Evolutionary conservation across 768 basidiomycete species (phyloP).

Genomic region (Xerocomus brunneocitrinus): DNA sequence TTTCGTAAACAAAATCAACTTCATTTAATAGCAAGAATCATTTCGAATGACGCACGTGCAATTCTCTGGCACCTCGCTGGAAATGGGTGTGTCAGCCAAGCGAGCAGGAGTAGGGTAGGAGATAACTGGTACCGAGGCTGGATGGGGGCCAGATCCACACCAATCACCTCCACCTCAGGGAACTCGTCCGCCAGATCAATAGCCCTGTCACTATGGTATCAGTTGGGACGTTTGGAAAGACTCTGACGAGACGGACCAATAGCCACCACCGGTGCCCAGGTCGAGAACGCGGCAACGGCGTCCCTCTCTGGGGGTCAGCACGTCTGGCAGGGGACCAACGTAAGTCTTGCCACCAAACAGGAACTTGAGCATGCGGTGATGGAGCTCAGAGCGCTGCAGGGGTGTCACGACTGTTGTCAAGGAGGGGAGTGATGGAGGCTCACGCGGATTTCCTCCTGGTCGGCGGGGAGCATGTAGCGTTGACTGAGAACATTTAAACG

Average conservation of each 20-base stretch:
- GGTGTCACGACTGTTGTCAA: conserved; percentile 3
- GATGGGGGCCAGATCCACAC: conserved; percentile 67
- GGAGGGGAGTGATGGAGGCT: background rate
- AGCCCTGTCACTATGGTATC: conserved; percentile 42
- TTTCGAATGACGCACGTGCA: conserved; percentile 54
- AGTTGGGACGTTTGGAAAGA: background rate
- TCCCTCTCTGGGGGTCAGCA: conserved; percentile 38
- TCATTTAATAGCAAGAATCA: conserved; percentile 3
- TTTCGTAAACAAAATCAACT: conserved; percentile 23
- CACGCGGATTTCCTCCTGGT: conserved; percentile 63
- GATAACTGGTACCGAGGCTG: conserved; percentile 54
- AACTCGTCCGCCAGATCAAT: conserved; percentile 74
- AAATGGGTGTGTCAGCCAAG: conserved; percentile 15
- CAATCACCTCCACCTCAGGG: conserved; percentile 59
- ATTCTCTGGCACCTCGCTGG: conserved; percentile 60
- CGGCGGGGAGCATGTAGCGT: conserved; percentile 60
- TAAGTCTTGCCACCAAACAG: conserved; percentile 61
- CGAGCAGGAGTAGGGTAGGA: background rate
- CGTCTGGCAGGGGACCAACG: conserved; percentile 58
- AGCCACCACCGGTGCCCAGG: conserved; percentile 63
- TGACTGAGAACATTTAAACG: conserved; percentile 51
- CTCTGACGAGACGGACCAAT: conserved; percentile 41
- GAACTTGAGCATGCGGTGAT: conserved; percentile 65
- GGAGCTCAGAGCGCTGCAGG: conserved; percentile 54
- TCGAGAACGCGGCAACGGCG: conserved; percentile 49